Evolutionary conservation across 441 rosid species (phyloP).

Genomic region (Bocquillonia castaneifolia): DNA sequence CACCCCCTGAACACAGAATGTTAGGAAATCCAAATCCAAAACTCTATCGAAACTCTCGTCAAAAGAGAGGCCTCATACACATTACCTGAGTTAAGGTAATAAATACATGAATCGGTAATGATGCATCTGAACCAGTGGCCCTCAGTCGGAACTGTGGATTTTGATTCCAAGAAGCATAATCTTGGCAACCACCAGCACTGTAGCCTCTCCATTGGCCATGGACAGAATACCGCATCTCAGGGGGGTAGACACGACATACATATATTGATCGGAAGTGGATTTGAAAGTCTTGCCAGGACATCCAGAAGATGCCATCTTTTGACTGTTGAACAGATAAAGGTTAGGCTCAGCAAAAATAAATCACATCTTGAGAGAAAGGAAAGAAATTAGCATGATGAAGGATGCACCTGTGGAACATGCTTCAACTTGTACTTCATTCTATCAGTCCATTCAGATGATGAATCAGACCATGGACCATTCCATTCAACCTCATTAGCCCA

Average conservation of each 20-base stretch:
- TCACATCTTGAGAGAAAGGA: conserved; percentile 8
- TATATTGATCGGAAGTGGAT: conserved; percentile 98
- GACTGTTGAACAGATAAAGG: conserved; percentile 54
- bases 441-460: conserved; percentile 96
- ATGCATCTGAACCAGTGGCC: conserved; percentile 88
- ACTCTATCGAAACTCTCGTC: background rate
- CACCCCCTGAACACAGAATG: conserved; percentile 65
- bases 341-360: conserved; percentile 15
- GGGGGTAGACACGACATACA: conserved; percentile 96
- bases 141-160: conserved; percentile 96
- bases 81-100: conserved; percentile 99
- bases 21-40: background rate
- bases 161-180: conserved; percentile 97
- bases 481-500: conserved; percentile 99
- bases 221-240: conserved; percentile 97
- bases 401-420: conserved; percentile 81
- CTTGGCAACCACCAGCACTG: conserved; percentile 99
- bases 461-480: conserved; percentile 99
- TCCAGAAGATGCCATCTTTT: conserved; percentile 99
- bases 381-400: background rate
- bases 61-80: conserved; percentile 3
- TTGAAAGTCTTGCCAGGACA: conserved; percentile 99
- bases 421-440: conserved; percentile 97
- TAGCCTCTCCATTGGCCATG: conserved; percentile 97
- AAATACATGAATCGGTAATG: conserved; percentile 87